These are phyloP conservation scores for Rhexocercosporidium sp. DNA, from an alignment of 2,329 filamentous ascomycete species.

Conservation along the genomic window DNA sequence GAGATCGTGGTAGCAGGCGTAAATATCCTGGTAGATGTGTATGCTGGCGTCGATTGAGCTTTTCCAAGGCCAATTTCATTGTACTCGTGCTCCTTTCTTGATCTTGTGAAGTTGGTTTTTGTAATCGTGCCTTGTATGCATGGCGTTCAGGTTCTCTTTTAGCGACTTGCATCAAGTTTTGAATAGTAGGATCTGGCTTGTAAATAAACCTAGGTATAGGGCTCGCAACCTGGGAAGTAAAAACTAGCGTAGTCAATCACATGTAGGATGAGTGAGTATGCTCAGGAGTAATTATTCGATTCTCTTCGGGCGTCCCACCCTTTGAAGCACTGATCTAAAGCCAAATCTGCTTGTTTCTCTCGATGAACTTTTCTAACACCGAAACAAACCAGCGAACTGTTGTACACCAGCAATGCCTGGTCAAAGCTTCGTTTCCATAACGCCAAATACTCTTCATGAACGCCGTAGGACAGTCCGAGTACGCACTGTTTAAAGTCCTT, in stretches of 20 bases:
- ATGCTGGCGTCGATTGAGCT: conserved; percentile 67
- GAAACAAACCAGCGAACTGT: neutral
- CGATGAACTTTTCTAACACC: neutral
- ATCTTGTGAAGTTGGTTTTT: neutral
- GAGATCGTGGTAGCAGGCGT: conserved; percentile 92
- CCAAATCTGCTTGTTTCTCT: neutral
- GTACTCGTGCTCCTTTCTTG: neutral
- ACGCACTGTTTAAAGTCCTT: neutral
- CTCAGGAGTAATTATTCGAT: neutral
- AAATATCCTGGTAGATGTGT: conserved; percentile 94
- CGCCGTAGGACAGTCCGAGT: too few species aligned
- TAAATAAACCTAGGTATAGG: neutral
- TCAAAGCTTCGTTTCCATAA: neutral
- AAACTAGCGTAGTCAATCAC: neutral
- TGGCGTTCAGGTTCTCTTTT: conserved; percentile 21
- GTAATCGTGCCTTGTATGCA: conserved; percentile 12
- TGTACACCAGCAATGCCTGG: neutral
- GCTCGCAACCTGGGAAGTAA: conserved; percentile 2
- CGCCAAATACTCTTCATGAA: neutral
- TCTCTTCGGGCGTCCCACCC: neutral
- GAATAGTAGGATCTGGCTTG: neutral
- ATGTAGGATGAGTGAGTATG: neutral
- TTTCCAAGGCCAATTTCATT: neutral
- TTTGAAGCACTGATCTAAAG: neutral
- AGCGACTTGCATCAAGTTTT: conserved; percentile 8